A percentile compares a stretch with the other conserved stretches of the same genome.
phyloP scores from a whole-genome alignment of 257 asterid species.

The Leonotis leonurus region DNA sequence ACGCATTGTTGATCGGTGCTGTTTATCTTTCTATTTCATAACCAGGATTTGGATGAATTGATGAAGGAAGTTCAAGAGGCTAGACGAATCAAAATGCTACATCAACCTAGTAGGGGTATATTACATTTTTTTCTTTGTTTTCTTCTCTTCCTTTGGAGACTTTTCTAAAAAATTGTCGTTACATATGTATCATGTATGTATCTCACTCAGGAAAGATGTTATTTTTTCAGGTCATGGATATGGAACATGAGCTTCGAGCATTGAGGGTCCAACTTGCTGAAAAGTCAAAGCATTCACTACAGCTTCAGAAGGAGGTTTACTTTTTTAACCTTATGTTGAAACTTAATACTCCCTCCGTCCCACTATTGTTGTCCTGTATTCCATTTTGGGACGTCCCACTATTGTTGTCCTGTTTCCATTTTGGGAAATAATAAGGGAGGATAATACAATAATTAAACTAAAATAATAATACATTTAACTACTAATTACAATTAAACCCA shows the following conservation, averaged over 20 bases:
- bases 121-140: slow-evolving; percentile 11
- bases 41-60: slow-evolving; percentile 79
- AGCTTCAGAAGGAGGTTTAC: slow-evolving; percentile 50
- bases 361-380: too few species aligned
- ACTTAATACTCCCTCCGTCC: neutral
- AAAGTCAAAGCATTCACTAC: slow-evolving; percentile 36
- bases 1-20: slow-evolving; percentile 44
- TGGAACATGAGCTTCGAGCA: slow-evolving; percentile 93
- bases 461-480: too few species aligned
- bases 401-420: too few species aligned
- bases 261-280: slow-evolving; percentile 72
- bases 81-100: slow-evolving; percentile 88
- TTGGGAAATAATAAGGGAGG: too few species aligned
- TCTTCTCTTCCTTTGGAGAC: neutral
- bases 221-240: slow-evolving; percentile 83
- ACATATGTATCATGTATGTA: neutral
- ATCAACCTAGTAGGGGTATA: slow-evolving; percentile 95
- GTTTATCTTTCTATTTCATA: slow-evolving; percentile 16
- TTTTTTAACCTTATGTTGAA: neutral
- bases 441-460: too few species aligned
- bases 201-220: neutral
- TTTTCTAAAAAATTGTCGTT: neutral
- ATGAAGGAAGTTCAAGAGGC: slow-evolving; percentile 97
- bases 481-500: too few species aligned
- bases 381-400: too few species aligned